Percentiles rank a stretch among this genome's conserved stretches.
These are phyloP conservation scores for Ceriops tagal DNA, from an alignment of 345 rosid species.

Conservation along the genomic window DNA sequence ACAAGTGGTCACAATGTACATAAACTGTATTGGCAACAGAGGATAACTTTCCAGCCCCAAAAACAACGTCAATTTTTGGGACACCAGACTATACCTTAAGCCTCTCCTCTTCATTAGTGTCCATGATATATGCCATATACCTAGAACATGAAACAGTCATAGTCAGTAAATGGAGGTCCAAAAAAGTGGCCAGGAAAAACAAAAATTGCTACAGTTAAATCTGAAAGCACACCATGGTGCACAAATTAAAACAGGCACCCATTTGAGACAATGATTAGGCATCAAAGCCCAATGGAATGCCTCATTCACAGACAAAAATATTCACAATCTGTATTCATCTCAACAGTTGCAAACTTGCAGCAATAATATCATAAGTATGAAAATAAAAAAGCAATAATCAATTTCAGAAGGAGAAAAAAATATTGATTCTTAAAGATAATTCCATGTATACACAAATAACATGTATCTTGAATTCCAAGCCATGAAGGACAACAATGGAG, in stretches of 20 bases:
- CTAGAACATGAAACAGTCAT: constrained; percentile 32
- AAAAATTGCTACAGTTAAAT: background rate
- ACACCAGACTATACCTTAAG: constrained; percentile 46
- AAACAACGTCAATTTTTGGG: background rate
- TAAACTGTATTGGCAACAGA: constrained; percentile 4
- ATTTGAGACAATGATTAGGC: too few species aligned
- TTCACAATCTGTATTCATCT: too few species aligned
- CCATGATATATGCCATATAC: constrained; percentile 99
- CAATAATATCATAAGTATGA: background rate
- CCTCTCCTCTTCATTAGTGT: constrained; percentile 98
- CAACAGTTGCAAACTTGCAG: background rate
- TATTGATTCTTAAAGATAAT: background rate
- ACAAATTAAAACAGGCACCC: too few species aligned
- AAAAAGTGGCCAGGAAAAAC: background rate
- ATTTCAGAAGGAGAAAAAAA: background rate
- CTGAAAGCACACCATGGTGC: too few species aligned
- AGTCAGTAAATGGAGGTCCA: background rate
- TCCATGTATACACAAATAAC: background rate
- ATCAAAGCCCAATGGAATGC: too few species aligned
- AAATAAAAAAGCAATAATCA: background rate
- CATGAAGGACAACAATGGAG: too few species aligned
- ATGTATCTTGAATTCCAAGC: background rate
- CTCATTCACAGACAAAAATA: too few species aligned
- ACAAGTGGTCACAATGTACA: background rate
- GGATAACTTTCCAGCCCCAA: background rate